Evolutionary conservation across 805 yeast species (phyloP).

Genomic region (Candida railenensis): DNA sequence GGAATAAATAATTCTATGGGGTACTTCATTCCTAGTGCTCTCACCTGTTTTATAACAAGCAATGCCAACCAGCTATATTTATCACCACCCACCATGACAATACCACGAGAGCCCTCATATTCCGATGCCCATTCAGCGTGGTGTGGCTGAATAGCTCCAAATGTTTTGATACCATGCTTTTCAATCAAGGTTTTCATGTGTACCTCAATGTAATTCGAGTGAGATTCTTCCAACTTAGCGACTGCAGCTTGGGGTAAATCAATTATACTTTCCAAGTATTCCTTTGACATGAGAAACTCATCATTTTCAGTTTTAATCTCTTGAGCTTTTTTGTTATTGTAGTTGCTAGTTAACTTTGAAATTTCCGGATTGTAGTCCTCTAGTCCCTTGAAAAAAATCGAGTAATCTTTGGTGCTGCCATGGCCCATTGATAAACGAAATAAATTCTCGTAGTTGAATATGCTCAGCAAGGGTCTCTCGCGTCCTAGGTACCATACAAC

Average conservation of each 20-base stretch:
- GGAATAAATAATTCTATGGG: constrained; percentile 55
- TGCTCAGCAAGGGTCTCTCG: not conserved
- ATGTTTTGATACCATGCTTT: constrained; percentile 27
- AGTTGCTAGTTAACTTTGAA: constrained; percentile 41
- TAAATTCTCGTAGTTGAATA: not conserved
- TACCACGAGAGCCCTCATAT: constrained; percentile 34
- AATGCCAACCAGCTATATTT: constrained; percentile 50
- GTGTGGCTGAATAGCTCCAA: constrained; percentile 28
- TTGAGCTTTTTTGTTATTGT: constrained; percentile 41
- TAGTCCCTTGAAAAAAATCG: constrained; percentile 31
- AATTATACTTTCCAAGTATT: constrained; percentile 44
- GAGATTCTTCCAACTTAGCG: constrained; percentile 35
- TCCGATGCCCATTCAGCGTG: constrained; percentile 41
- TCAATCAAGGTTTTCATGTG: constrained; percentile 28
- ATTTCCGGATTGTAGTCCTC: constrained; percentile 35
- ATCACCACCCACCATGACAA: constrained; percentile 55
- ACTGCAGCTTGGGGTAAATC: constrained; percentile 35
- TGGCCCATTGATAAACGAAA: not conserved
- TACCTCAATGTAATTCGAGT: constrained; percentile 30
- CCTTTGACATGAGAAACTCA: constrained; percentile 44
- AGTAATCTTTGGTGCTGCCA: constrained; percentile 15
- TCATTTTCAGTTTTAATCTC: constrained; percentile 41
- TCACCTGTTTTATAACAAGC: constrained; percentile 46
- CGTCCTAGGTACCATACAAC: too few relatives aligned
- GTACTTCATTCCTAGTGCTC: constrained; percentile 37